Evolutionary conservation across 192 early-diverging fungal genomes (phyloP).

Genomic region (Coemansia sp.): DNA sequence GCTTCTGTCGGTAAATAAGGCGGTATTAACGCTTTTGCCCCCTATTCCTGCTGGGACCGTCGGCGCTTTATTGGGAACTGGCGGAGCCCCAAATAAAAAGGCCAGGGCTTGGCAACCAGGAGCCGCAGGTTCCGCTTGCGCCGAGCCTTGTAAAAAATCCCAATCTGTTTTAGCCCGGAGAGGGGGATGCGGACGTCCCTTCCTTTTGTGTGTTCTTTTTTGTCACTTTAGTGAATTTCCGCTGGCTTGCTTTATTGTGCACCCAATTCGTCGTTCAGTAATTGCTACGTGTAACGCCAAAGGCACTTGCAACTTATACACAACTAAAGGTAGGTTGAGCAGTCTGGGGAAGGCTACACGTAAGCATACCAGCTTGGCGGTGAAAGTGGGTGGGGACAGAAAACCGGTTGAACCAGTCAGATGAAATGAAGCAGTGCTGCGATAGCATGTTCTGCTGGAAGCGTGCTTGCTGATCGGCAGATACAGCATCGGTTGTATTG

Average conservation of each 20-base stretch:
- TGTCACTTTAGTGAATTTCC: neutral
- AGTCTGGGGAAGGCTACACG: neutral
- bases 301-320: neutral
- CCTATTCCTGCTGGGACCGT: neutral
- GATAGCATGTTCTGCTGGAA: constrained; percentile 1
- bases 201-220: neutral
- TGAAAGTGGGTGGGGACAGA: neutral
- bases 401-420: constrained; percentile 2
- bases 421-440: neutral
- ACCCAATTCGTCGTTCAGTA: neutral
- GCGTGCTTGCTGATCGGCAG: neutral
- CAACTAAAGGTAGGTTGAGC: neutral
- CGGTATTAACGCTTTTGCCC: neutral
- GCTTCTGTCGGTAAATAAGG: too few species aligned
- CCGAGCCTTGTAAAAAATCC: neutral
- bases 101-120: neutral
- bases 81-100: neutral
- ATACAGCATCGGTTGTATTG: neutral
- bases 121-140: neutral
- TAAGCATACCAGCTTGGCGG: neutral
- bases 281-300: neutral
- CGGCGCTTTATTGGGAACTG: neutral
- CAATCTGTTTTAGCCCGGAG: neutral
- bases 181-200: neutral
- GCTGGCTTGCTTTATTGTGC: neutral